phyloP scores from a whole-genome alignment of 2,329 filamentous ascomycete genomes.

The Hortaea werneckii region DNA sequence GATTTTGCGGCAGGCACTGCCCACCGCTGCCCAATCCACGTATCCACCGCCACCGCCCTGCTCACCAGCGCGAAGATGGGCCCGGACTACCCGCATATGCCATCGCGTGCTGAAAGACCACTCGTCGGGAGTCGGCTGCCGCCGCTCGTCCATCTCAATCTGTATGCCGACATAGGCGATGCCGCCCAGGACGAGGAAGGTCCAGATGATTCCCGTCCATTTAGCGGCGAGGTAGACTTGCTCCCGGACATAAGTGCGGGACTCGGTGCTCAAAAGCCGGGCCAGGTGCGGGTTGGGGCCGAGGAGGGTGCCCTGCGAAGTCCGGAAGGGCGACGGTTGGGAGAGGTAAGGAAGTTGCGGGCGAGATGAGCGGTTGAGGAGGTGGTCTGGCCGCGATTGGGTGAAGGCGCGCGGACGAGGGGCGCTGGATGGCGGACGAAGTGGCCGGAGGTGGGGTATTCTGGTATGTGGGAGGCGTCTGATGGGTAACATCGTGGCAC shows the following conservation, averaged over 20 bases:
- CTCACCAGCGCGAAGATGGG: conserved; percentile 39
- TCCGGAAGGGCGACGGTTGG: conserved; percentile 32
- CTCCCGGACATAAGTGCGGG: conserved; percentile 57
- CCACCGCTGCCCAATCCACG: conserved; percentile 60
- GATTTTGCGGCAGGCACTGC: conserved; percentile 46
- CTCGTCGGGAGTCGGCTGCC: conserved; percentile 71
- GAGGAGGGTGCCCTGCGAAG: conserved; percentile 10
- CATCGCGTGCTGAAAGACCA: conserved; percentile 66
- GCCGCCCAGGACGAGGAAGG: conserved; percentile 49
- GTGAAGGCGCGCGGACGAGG: conserved; percentile 45
- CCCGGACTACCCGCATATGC: conserved; percentile 51
- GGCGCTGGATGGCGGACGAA: conserved; percentile 6
- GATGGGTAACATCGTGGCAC: not conserved
- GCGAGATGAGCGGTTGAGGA: conserved; percentile 43
- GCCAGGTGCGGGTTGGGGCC: conserved; percentile 32
- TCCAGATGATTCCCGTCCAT: conserved; percentile 57
- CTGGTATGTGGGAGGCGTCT: conserved; percentile 1
- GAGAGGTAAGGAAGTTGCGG: conserved; percentile 59
- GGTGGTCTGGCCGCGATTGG: conserved; percentile 30
- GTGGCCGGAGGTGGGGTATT: conserved; percentile 5
- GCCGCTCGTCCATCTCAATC: conserved; percentile 65
- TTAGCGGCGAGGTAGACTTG: conserved; percentile 61
- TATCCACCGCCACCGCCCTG: conserved; percentile 42
- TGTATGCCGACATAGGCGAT: conserved; percentile 56
- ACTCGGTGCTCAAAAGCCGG: conserved; percentile 71